phyloP scores from a whole-genome alignment of 208 protist species.

The Wallacemonas sp. region DNA sequence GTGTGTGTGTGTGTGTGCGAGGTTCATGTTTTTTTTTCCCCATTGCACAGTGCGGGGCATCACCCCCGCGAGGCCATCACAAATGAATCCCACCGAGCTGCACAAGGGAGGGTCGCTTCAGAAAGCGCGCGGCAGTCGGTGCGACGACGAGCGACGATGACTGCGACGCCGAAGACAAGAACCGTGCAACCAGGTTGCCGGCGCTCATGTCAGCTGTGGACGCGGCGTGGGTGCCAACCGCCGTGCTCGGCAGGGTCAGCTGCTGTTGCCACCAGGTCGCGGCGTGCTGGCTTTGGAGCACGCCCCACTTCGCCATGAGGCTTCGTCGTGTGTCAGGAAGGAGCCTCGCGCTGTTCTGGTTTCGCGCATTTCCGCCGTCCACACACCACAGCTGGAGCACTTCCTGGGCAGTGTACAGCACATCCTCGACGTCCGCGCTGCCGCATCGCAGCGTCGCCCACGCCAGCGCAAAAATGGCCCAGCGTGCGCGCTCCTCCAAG shows the following conservation, averaged over 20 bases:
- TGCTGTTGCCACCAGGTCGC: slow-evolving; percentile 21
- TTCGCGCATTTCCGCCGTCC: neutral
- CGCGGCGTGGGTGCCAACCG: neutral
- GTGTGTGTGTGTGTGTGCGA: no score
- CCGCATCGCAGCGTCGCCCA: slow-evolving; percentile 33
- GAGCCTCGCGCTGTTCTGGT: slow-evolving; percentile 1
- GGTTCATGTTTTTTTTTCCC: no score
- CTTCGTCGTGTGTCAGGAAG: slow-evolving; percentile 26
- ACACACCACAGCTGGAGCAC: slow-evolving; percentile 35
- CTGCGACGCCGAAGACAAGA: neutral
- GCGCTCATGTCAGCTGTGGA: neutral
- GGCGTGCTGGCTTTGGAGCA: slow-evolving; percentile 37
- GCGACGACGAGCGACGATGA: slow-evolving; percentile 4
- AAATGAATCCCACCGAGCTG: slow-evolving; percentile 18
- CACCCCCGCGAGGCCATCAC: no score
- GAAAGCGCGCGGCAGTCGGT: slow-evolving; percentile 5
- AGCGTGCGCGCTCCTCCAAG: slow-evolving; percentile 37
- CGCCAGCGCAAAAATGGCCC: slow-evolving; percentile 41
- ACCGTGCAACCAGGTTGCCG: neutral
- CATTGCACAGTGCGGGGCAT: no score
- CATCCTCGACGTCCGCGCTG: slow-evolving; percentile 22
- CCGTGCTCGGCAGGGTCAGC: neutral
- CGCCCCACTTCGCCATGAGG: slow-evolving; percentile 38
- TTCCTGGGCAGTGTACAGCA: slow-evolving; percentile 43
- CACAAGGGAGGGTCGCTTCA: slow-evolving; percentile 9